Conservation (phyloP, 495 filamentous ascomycete species). For the Pyronema domesticum region DNA sequence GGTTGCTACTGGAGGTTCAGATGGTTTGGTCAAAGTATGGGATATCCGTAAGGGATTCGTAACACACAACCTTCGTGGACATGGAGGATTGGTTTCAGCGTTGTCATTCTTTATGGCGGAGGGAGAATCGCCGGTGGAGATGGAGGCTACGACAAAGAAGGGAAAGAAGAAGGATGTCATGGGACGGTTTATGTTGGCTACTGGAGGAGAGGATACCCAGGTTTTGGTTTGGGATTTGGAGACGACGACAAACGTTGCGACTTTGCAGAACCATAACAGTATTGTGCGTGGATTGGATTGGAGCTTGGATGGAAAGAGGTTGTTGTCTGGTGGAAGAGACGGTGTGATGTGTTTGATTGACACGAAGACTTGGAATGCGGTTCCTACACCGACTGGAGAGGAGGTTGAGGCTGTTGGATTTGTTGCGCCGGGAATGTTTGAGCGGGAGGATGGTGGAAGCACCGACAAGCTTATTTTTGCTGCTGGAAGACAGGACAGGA, state of each 20-base stretch:
- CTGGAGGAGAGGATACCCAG: constrained; percentile 81
- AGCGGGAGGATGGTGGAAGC: constrained; percentile 3
- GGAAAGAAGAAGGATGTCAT: constrained; percentile 31
- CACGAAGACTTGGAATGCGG: constrained; percentile 62
- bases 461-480: constrained; percentile 50
- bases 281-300: constrained; percentile 74
- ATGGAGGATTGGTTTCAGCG: constrained; percentile 75
- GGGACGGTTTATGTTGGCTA: constrained; percentile 58
- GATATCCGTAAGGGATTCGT: constrained; percentile 80
- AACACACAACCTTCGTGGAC: constrained; percentile 88
- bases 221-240: constrained; percentile 81
- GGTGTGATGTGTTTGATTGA: constrained; percentile 90
- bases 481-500: constrained; percentile 65
- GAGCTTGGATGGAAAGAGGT: constrained; percentile 48
- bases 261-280: constrained; percentile 80
- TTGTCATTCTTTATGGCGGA: constrained; percentile 71
- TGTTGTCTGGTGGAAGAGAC: constrained; percentile 84
- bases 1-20: constrained; percentile 76
- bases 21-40: constrained; percentile 90
- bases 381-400: constrained; percentile 67
- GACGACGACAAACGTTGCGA: constrained; percentile 57
- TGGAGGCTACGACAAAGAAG: constrained; percentile 27
- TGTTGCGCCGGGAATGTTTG: constrained; percentile 28
- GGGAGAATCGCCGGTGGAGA: constrained; percentile 22
- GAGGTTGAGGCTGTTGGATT: constrained; percentile 72